Conservation (phyloP, 495 filamentous ascomycete species). For the Tuber melanosporum region DNA sequence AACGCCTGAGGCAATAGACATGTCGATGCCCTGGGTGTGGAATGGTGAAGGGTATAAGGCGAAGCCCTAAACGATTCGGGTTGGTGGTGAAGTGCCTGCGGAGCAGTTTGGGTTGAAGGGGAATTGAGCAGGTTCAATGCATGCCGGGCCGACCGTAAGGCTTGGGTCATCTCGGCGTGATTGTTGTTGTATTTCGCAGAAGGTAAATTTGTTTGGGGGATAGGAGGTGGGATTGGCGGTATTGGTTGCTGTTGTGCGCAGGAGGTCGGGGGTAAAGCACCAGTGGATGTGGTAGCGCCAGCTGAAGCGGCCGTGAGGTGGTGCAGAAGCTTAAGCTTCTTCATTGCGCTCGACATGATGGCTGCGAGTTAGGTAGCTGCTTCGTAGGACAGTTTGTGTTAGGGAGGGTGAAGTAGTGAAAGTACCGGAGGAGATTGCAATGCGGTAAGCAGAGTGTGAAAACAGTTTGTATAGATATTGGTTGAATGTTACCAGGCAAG, state of each 20-base stretch:
- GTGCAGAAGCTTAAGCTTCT: constrained; percentile 43
- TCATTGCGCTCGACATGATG: constrained; percentile 41
- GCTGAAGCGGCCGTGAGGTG: constrained; percentile 39
- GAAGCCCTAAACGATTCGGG: constrained; percentile 23
- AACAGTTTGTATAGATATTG: not conserved
- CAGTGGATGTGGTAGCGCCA: constrained; percentile 19
- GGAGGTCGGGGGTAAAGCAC: constrained; percentile 18
- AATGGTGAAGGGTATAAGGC: constrained; percentile 27
- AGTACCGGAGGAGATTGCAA: not conserved
- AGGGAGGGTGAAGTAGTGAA: not conserved
- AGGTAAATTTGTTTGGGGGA: constrained; percentile 15
- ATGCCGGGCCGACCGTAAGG: constrained; percentile 36
- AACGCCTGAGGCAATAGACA: constrained; percentile 39
- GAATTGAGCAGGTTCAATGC: constrained; percentile 35
- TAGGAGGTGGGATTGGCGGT: constrained; percentile 32
- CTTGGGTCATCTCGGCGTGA: constrained; percentile 31
- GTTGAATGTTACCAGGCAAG: not conserved
- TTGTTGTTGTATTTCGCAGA: constrained; percentile 16
- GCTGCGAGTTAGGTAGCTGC: constrained; percentile 6
- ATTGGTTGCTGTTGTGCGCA: constrained; percentile 34
- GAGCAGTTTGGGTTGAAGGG: constrained; percentile 20
- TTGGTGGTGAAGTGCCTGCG: constrained; percentile 27
- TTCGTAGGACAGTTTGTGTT: not conserved
- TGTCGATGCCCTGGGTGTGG: constrained; percentile 16
- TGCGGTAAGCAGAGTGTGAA: not conserved